Conservation (phyloP, 345 rosid genomes). For the Boechera retrofracta region DNA sequence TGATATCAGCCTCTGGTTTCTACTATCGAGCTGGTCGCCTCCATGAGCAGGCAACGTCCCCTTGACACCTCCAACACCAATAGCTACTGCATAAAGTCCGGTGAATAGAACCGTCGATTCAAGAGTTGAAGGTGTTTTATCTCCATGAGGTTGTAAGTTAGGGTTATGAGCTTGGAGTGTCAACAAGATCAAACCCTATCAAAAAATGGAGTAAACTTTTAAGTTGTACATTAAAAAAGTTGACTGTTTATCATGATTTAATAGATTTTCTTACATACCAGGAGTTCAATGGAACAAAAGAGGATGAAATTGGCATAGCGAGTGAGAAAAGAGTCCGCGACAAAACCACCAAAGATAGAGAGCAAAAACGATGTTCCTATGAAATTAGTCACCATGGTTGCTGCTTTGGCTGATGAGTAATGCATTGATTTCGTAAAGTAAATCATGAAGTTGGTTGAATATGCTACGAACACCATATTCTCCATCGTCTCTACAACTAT, state of each 20-base stretch:
- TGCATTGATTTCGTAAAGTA: slow-evolving; percentile 59
- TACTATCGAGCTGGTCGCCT: slow-evolving; percentile 62
- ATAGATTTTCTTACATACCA: slow-evolving; percentile 45
- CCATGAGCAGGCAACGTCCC: slow-evolving; percentile 69
- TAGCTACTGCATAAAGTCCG: slow-evolving; percentile 60
- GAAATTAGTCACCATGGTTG: slow-evolving; percentile 73
- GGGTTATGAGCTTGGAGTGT: slow-evolving; percentile 58
- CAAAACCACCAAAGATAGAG: slow-evolving; percentile 63
- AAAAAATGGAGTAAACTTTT: background rate
- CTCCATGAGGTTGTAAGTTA: slow-evolving; percentile 48
- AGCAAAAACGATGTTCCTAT: slow-evolving; percentile 69
- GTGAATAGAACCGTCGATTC: slow-evolving; percentile 53
- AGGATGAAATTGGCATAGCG: slow-evolving; percentile 54
- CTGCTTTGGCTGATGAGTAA: slow-evolving; percentile 55
- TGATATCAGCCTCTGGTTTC: slow-evolving; percentile 48
- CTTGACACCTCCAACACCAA: slow-evolving; percentile 66
- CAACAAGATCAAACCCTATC: slow-evolving; percentile 58
- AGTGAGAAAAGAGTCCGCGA: slow-evolving; percentile 62
- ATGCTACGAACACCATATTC: slow-evolving; percentile 65
- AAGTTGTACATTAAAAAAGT: too few species aligned
- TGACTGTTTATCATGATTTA: too few species aligned
- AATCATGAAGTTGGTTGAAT: slow-evolving; percentile 55
- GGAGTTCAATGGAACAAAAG: slow-evolving; percentile 50
- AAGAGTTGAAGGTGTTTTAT: slow-evolving; percentile 37
- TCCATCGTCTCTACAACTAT: slow-evolving; percentile 68